A percentile compares a stretch with the other conserved stretches of the same genome.
phyloP scores from a whole-genome alignment of 768 basidiomycete species.

The Lentinula edodes region DNA sequence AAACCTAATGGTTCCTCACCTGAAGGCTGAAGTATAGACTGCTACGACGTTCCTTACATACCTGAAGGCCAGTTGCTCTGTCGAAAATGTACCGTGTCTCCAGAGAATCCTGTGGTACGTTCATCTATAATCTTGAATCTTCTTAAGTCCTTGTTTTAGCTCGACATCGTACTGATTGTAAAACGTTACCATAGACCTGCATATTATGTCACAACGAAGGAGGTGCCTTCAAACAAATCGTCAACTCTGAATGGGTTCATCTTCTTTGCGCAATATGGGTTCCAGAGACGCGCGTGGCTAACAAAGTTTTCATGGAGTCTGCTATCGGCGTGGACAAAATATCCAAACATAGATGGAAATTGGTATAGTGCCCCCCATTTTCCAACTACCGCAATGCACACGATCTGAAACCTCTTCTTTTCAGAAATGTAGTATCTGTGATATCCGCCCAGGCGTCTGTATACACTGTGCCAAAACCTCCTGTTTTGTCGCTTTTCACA shows the following conservation, averaged over 20 bases:
- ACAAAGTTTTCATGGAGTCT: constrained; percentile 98
- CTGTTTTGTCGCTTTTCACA: constrained; percentile 92
- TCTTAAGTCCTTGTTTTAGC: no score
- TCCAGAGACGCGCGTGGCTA: constrained; percentile 90
- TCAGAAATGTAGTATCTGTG: constrained; percentile 46
- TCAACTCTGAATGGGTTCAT: constrained; percentile 91
- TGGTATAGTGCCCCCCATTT: constrained; percentile 48
- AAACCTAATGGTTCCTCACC: background rate
- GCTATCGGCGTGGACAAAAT: constrained; percentile 86
- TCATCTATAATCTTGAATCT: background rate
- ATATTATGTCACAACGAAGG: constrained; percentile 95
- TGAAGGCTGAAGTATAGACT: constrained; percentile 49
- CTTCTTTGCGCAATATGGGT: constrained; percentile 97
- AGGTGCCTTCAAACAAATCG: constrained; percentile 97
- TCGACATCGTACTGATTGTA: background rate
- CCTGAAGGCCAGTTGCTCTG: constrained; percentile 99
- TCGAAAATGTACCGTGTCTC: constrained; percentile 95
- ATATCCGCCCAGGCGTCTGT: constrained; percentile 67
- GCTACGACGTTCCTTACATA: constrained; percentile 99
- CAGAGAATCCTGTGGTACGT: constrained; percentile 90
- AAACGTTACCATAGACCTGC: constrained; percentile 59
- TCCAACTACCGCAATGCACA: background rate
- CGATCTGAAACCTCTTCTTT: no score
- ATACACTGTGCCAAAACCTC: constrained; percentile 91
- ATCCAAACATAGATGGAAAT: constrained; percentile 87